Evolutionary conservation across 1,284 basidiomycete species (phyloP), one percentile per base, ranked within the genome.

Genomic region (Naganishia liquefaciens): DNA sequence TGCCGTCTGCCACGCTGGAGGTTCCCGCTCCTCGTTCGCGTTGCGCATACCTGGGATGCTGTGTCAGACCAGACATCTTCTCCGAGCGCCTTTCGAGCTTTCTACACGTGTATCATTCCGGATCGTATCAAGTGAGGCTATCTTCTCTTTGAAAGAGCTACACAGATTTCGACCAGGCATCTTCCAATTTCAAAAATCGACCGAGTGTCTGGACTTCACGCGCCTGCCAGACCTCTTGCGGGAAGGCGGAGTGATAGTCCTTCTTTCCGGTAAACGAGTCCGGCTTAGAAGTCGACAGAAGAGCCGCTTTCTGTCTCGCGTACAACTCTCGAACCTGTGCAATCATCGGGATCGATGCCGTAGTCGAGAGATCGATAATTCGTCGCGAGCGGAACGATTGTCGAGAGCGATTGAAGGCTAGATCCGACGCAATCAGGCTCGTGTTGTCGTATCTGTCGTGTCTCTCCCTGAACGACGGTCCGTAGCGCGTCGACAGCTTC

Each of bases 321-420:
- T 60, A 60, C 2, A 60, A 33, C 9, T 49, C 33, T 23, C 49
- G 21, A 23, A 60, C 37, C 17, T 50, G 57, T 13, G 37, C 19
- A 5, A 27, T 46, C 33, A 39, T 40, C 15, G 33, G 25, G 23
- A 15, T 37, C 2, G 57, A 7, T 15, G 21, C 27, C 44, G 55
- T 25, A 5, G 37, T 7, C 19, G 46, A n/a, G 25, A 60, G 57
- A 21, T 50, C 17, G 23, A 60, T 19, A 21, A 60, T 60, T 0
- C 57, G 57, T 15, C 46, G 28, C 39, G 57, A 60, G 15, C 57
- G 57, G 57, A 60, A 60, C 5, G 57, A 49, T 13, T 49, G 44
- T 15, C 17, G 4, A 15, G 13, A 23, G 30, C 9, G 23, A 44
- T 17, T 9, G 25, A 15, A 11, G 5, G 13, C 11, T 15, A 27